A percentile compares a stretch with the other conserved stretches of the same genome.
These are phyloP conservation scores for Aspergillus sclerotiicarbonarius DNA, from an alignment of 495 filamentous ascomycete genomes.

Conservation along the genomic window DNA sequence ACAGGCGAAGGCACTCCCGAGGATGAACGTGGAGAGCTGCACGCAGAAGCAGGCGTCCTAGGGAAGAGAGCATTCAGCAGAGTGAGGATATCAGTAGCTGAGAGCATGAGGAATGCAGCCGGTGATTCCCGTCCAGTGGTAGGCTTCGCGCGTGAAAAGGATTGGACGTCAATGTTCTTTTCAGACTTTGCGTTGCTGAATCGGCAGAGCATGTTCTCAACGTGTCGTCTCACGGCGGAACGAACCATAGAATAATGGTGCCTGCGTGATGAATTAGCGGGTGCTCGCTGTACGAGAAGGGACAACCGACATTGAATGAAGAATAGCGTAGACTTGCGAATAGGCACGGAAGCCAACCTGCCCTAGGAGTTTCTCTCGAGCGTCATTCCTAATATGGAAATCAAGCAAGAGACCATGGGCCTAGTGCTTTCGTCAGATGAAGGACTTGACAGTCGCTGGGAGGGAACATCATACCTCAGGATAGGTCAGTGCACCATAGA, in stretches of 20 bases:
- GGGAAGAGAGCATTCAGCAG: constrained; percentile 46
- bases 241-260: constrained; percentile 39
- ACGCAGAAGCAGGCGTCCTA: constrained; percentile 22
- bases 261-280: constrained; percentile 26
- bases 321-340: constrained; percentile 59
- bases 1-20: constrained; percentile 18
- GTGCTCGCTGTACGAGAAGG: neutral
- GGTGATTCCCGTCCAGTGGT: constrained; percentile 21
- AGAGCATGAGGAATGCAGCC: constrained; percentile 41
- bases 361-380: constrained; percentile 82
- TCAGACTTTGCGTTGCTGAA: constrained; percentile 38
- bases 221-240: constrained; percentile 65
- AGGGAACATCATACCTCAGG: constrained; percentile 65
- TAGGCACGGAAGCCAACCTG: constrained; percentile 76
- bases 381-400: constrained; percentile 87
- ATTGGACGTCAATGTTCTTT: constrained; percentile 4
- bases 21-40: constrained; percentile 27
- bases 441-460: constrained; percentile 1
- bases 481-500: constrained; percentile 80
- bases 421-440: constrained; percentile 33
- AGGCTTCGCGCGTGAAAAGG: neutral
- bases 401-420: constrained; percentile 84
- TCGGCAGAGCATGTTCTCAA: constrained; percentile 71
- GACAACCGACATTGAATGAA: constrained; percentile 47
- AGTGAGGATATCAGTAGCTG: constrained; percentile 37